A percentile compares a stretch with the other conserved stretches of the same genome.
Conservation (phyloP, 2,329 filamentous ascomycete species). For the Phaeophleospora eucalypticola region DNA sequence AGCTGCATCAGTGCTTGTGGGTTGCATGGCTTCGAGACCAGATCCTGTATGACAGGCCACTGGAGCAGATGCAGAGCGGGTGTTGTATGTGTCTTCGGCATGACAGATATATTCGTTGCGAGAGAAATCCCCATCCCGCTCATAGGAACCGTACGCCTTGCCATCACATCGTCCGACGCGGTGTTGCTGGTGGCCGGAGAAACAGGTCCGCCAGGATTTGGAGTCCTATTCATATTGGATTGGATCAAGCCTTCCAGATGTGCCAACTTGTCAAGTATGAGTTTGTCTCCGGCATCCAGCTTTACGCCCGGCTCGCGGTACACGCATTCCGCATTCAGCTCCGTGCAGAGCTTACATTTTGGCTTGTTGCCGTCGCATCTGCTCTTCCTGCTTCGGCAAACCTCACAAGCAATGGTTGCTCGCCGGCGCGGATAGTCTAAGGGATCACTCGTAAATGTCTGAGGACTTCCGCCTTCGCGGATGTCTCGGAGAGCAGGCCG, state of each 20-base stretch:
- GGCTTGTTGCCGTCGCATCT: constrained; percentile 51
- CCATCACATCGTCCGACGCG: constrained; percentile 38
- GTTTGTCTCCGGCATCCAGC: constrained; percentile 78
- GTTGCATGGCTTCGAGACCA: constrained; percentile 73
- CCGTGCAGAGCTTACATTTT: constrained; percentile 79
- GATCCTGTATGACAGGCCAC: constrained; percentile 74
- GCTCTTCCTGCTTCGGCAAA: constrained; percentile 32
- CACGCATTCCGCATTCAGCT: constrained; percentile 76
- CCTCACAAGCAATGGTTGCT: constrained; percentile 33
- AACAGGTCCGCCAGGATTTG: constrained; percentile 11
- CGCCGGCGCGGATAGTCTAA: constrained; percentile 33
- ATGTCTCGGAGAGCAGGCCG: neutral
- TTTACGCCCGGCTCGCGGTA: constrained; percentile 85
- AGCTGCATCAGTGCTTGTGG: constrained; percentile 77
- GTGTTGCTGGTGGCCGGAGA: constrained; percentile 48
- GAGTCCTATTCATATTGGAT: constrained; percentile 53
- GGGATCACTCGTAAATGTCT: constrained; percentile 17
- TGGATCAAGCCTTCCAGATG: constrained; percentile 78
- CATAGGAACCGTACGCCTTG: constrained; percentile 35
- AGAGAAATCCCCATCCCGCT: constrained; percentile 62
- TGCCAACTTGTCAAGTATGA: constrained; percentile 73
- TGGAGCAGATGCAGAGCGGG: constrained; percentile 73
- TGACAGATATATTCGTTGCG: constrained; percentile 76
- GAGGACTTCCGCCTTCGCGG: constrained; percentile 2
- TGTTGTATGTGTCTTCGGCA: constrained; percentile 81